phyloP scores from a whole-genome alignment of 352 stramenopile genomes.

The Globisporangium echinulatum region DNA sequence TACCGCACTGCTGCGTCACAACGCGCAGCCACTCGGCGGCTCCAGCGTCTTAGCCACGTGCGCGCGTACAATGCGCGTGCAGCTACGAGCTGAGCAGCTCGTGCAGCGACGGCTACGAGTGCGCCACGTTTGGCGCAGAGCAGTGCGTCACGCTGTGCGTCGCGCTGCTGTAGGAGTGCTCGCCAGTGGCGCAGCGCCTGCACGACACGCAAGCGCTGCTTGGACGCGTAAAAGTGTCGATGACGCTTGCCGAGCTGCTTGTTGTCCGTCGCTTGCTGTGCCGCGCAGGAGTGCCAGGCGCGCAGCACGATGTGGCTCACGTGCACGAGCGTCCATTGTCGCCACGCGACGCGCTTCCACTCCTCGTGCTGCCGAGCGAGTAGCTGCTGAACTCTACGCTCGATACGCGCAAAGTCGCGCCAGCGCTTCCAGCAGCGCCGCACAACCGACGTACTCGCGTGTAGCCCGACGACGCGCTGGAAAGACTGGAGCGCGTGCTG shows the following conservation, averaged over 20 bases:
- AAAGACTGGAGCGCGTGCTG: conserved; percentile 34
- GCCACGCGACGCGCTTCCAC: conserved; percentile 12
- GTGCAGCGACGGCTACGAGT: conserved; percentile 1
- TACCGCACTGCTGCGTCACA: conserved; percentile 8
- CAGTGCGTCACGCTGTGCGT: neutral
- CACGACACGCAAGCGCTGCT: neutral
- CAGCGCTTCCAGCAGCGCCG: conserved; percentile 24
- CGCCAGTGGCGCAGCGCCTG: conserved; percentile 5
- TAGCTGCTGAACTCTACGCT: neutral
- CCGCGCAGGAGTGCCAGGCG: conserved; percentile 14
- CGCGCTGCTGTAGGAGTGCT: neutral
- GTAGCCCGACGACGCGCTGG: conserved; percentile 23
- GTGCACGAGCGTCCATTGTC: conserved; percentile 22
- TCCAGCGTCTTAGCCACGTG: conserved; percentile 12
- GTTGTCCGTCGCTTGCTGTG: conserved; percentile 7
- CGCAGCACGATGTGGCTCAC: conserved; percentile 15
- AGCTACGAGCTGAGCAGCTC: neutral
- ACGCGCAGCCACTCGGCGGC: neutral
- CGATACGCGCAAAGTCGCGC: conserved; percentile 10
- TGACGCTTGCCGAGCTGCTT: conserved; percentile 25
- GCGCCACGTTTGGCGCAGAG: neutral
- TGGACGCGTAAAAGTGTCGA: conserved; percentile 19
- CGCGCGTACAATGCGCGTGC: conserved; percentile 2
- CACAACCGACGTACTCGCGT: conserved; percentile 24
- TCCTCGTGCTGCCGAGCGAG: conserved; percentile 7